Evolutionary conservation across 768 basidiomycete species (phyloP).

Genomic region (Glaciozyma martinii): DNA sequence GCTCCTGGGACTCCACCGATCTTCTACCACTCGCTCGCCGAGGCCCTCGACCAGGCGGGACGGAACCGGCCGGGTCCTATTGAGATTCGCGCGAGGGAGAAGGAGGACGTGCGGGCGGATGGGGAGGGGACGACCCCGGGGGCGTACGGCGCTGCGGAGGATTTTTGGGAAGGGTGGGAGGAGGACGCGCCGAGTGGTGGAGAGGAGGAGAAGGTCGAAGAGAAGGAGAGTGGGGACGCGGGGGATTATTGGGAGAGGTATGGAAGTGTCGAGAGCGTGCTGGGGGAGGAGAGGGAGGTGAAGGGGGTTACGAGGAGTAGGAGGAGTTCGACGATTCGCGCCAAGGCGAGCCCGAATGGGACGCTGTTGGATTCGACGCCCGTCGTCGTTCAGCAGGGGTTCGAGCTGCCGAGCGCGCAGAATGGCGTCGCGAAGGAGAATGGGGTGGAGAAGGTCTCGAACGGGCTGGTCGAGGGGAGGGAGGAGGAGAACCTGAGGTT

Average conservation of each 20-base stretch:
- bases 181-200: background rate
- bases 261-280: no score
- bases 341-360: background rate
- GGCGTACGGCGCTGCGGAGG: background rate
- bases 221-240: background rate
- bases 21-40: no score
- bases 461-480: background rate
- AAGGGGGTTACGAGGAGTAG: background rate
- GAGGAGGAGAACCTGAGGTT: background rate
- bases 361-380: no score
- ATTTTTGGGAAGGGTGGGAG: slow-evolving; percentile 5
- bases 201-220: background rate
- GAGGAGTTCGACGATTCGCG: background rate
- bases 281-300: background rate
- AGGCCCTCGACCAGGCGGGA: no score
- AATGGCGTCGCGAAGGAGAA: background rate
- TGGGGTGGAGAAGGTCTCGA: no score
- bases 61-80: no score
- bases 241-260: slow-evolving; percentile 3
- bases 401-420: no score
- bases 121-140: slow-evolving; percentile 4
- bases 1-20: no score
- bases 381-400: no score
- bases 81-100: no score
- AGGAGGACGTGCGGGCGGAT: background rate